phyloP scores from a whole-genome alignment of 2,329 filamentous ascomycete species.

The Aspergillus fijiensis region DNA sequence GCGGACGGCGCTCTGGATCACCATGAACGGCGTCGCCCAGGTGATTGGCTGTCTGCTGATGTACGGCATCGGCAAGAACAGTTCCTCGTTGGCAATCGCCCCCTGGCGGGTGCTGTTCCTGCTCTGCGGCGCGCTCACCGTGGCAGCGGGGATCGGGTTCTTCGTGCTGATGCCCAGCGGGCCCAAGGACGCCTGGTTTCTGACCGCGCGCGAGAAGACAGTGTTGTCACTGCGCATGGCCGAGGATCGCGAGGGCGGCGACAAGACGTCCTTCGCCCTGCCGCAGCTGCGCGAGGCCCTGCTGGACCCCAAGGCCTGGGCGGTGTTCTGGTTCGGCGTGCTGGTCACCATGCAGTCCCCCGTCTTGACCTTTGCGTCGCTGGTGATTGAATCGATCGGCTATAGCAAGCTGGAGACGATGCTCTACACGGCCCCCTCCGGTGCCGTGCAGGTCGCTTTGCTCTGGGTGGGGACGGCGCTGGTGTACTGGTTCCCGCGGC shows the following conservation, averaged over 20 bases:
- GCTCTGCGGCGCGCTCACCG: conserved; percentile 48
- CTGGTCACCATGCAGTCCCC: conserved; percentile 50
- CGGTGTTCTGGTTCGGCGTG: conserved; percentile 49
- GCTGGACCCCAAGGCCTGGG: conserved; percentile 47
- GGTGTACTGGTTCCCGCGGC: too few species aligned
- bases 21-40: conserved; percentile 10
- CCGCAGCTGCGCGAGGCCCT: conserved; percentile 48
- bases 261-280: conserved; percentile 47
- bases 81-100: conserved; percentile 14
- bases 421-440: too few species aligned
- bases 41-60: conserved; percentile 1
- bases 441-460: too few species aligned
- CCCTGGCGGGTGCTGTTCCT: conserved; percentile 51
- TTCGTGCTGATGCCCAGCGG: conserved; percentile 41
- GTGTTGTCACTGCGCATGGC: conserved; percentile 41
- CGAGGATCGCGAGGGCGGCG: conserved; percentile 41
- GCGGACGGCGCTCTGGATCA: conserved; percentile 23
- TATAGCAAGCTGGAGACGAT: too few species aligned
- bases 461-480: too few species aligned
- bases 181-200: conserved; percentile 50
- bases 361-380: conserved; percentile 51
- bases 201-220: conserved; percentile 43
- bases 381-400: conserved; percentile 43
- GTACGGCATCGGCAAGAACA: too few species aligned
- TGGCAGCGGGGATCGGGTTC: conserved; percentile 44